Evolutionary conservation across 805 yeast species (phyloP).

Genomic region (Metschnikowia dekortorum): DNA sequence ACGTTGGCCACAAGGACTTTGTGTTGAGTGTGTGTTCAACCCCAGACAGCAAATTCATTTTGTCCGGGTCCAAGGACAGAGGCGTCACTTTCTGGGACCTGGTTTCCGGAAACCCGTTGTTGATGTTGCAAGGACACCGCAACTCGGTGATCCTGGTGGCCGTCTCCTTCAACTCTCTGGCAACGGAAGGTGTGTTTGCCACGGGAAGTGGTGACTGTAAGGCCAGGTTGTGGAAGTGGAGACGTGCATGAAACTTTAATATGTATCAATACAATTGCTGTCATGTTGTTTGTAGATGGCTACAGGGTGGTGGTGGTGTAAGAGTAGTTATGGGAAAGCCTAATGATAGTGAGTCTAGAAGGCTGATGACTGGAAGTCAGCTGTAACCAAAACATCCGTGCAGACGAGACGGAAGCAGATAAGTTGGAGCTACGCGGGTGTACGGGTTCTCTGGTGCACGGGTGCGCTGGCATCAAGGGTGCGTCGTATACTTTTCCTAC

Average conservation of each 20-base stretch:
- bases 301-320: too few relatives aligned
- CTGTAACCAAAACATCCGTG: not conserved
- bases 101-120: slow-evolving; percentile 80
- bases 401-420: not conserved
- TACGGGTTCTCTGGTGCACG: not conserved
- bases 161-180: slow-evolving; percentile 74
- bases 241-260: slow-evolving; percentile 31
- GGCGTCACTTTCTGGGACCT: slow-evolving; percentile 98
- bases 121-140: slow-evolving; percentile 95
- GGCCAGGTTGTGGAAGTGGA: slow-evolving; percentile 95
- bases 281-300: not conserved
- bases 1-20: slow-evolving; percentile 94
- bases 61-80: slow-evolving; percentile 94
- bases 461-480: not conserved
- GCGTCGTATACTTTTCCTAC: slow-evolving; percentile 2
- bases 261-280: slow-evolving; percentile 3
- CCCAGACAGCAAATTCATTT: slow-evolving; percentile 84
- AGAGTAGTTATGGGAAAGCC: not conserved
- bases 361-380: too few relatives aligned
- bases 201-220: slow-evolving; percentile 97
- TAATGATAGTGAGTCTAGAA: not conserved
- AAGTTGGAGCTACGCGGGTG: not conserved
- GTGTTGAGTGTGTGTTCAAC: slow-evolving; percentile 92
- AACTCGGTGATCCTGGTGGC: slow-evolving; percentile 94
- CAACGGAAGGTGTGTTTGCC: slow-evolving; percentile 81